Conservation (phyloP, 768 basidiomycete genomes). For the Trichaptum fuscoviolaceum region DNA sequence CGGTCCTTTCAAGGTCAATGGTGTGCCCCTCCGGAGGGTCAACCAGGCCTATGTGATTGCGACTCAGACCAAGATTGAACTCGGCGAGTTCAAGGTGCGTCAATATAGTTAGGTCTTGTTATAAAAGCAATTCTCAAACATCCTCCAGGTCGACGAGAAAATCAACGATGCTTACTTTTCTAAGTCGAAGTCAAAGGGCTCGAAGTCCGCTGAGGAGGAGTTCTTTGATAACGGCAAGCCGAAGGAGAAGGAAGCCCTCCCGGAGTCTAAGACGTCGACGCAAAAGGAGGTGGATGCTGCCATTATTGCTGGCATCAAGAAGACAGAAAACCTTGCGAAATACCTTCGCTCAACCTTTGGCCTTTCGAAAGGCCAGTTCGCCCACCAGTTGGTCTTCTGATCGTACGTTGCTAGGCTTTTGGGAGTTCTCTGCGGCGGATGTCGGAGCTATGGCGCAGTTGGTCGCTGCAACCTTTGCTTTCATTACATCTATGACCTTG, state of each 20-base stretch:
- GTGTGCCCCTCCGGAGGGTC: slow-evolving; percentile 95
- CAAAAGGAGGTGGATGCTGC: slow-evolving; percentile 86
- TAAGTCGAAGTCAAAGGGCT: slow-evolving; percentile 66
- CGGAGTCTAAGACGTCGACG: slow-evolving; percentile 81
- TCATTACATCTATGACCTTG: slow-evolving; percentile 1
- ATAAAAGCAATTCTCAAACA: slow-evolving; percentile 6
- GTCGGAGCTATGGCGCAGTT: slow-evolving; percentile 2
- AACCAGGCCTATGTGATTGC: slow-evolving; percentile 99
- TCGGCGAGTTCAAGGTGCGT: slow-evolving; percentile 68
- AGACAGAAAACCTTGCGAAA: slow-evolving; percentile 84
- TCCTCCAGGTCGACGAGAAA: slow-evolving; percentile 71
- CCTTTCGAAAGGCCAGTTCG: slow-evolving; percentile 94
- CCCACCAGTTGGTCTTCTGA: slow-evolving; percentile 91
- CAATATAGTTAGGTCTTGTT: slow-evolving; percentile 22
- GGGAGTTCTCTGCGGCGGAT: slow-evolving; percentile 15
- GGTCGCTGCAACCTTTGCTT: neutral
- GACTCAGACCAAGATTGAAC: slow-evolving; percentile 89
- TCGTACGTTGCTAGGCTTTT: slow-evolving; percentile 18
- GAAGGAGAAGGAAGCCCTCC: slow-evolving; percentile 81
- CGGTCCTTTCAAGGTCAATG: slow-evolving; percentile 97
- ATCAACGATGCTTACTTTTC: slow-evolving; percentile 93
- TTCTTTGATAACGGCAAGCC: slow-evolving; percentile 95
- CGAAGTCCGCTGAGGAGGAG: slow-evolving; percentile 86
- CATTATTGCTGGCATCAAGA: slow-evolving; percentile 80
- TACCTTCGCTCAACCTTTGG: slow-evolving; percentile 93